Base-by-base conservation (phyloP, 768 basidiomycete genomes). In the Mrakia blollopis region DNA sequence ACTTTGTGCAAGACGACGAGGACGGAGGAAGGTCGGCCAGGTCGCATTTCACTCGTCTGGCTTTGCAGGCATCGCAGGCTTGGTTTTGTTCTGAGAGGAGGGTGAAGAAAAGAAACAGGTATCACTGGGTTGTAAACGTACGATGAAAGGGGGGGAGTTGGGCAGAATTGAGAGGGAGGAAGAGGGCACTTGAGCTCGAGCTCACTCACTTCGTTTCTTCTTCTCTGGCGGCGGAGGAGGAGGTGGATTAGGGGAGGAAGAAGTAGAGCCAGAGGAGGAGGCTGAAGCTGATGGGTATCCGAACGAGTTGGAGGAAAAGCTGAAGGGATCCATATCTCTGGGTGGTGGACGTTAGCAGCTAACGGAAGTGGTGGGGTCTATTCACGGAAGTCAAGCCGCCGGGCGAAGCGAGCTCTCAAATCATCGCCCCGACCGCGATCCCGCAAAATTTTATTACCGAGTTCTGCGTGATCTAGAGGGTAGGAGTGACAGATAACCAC, bases 141-240 rank as follows among this genome's bases (percentile, higher is more conserved):
- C 30, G 9, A 60, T 61, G n/a, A 4, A 25, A 18, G 23, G 21
- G n/a, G n/a, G 18, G 60, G n/a, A 32, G 16, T 23, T 35, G 25
- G 62, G 62, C 3, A 37, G 10, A 7, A 63, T 32, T 14, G 10
- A 16, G 35, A 35, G 30, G 28, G 61, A 30, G 30, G 18, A 35
- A 32, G 30, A 8, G 8, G n/a, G 11, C 4, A n/a, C 13, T 10
- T 63, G 30, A 63, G 35, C 62, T 63, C 62, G 62, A 37, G 30
- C 62, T 63, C 28, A 63, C 62, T 63, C 28, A 63, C 62, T 63
- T 32, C 62, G 62, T 25, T 63, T 63, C 62, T 63, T 63, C 30
- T 63, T 63, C 30, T 32, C 62, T 14, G 62, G 60, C 2, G 25
- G 60, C 21, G 25, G n/a, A 2, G 32, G 21, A 21, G n/a, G 62